Evolutionary conservation across 2,329 filamentous ascomycete species (phyloP).

Genomic region (Phyllosticta citrichinensis): DNA sequence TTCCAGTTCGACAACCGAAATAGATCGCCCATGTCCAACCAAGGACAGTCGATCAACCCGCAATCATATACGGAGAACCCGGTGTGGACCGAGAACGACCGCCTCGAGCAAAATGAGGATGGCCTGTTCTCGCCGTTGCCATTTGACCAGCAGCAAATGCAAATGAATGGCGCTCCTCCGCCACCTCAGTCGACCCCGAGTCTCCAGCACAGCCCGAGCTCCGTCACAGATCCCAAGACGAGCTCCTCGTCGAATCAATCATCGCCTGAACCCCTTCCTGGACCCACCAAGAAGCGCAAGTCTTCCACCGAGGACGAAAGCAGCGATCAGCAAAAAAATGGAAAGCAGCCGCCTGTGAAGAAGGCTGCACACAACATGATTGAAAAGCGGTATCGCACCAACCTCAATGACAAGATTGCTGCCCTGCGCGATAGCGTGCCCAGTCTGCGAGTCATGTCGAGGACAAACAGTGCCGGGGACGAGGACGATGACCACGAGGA

Average conservation of each 20-base stretch:
- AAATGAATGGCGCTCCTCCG: constrained; percentile 13
- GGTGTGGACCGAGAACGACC: constrained; percentile 22
- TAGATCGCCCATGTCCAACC: constrained; percentile 19
- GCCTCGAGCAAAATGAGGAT: constrained; percentile 16
- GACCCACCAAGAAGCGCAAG: constrained; percentile 27
- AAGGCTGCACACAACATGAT: constrained; percentile 98
- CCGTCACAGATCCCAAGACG: constrained; percentile 21
- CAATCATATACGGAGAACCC: constrained; percentile 10
- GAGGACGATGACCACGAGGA: constrained; percentile 75
- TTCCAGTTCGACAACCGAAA: constrained; percentile 25
- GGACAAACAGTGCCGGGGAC: constrained; percentile 47
- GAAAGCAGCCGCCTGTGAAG: constrained; percentile 52
- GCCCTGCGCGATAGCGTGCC: constrained; percentile 86
- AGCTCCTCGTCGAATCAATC: constrained; percentile 43
- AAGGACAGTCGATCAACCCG: neutral
- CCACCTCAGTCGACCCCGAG: constrained; percentile 26
- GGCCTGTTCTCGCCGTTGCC: constrained; percentile 20
- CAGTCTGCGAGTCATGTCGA: constrained; percentile 74
- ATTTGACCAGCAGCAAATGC: constrained; percentile 18
- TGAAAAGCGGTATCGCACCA: constrained; percentile 91
- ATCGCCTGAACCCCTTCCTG: constrained; percentile 47
- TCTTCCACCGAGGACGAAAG: constrained; percentile 46
- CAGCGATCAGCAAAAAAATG: constrained; percentile 42
- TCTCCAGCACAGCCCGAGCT: constrained; percentile 27
- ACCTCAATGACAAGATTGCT: constrained; percentile 94